Evolutionary conservation across 805 yeast genomes (phyloP).

Genomic region (Lipomyces japonicus): DNA sequence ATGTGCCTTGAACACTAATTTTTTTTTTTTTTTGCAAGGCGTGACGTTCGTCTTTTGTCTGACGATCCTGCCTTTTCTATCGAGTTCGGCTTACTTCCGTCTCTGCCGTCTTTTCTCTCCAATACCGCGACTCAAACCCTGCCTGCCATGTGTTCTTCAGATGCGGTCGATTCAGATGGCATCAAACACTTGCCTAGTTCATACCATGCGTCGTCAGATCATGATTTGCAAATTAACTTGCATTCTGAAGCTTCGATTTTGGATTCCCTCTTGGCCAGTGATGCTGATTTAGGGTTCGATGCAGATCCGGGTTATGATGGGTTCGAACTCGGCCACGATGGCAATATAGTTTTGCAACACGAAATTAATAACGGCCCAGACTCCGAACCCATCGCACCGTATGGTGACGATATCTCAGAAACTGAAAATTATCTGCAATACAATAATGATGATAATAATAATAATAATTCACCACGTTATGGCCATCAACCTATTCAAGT

Average conservation of each 20-base stretch:
- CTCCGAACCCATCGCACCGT: too few species aligned
- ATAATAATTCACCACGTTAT: neutral
- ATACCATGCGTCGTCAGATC: neutral
- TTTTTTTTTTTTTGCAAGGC: neutral
- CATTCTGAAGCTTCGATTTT: neutral
- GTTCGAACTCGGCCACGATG: conserved; percentile 23
- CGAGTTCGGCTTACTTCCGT: conserved; percentile 23
- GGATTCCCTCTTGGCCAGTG: neutral
- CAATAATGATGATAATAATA: neutral
- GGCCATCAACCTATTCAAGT: neutral
- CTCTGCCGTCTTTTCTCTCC: conserved; percentile 1
- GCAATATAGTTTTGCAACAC: conserved; percentile 8
- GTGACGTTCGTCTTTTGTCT: neutral
- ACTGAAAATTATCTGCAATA: neutral
- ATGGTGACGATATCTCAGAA: neutral
- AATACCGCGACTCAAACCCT: neutral
- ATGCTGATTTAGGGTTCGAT: conserved; percentile 3
- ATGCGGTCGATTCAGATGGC: neutral
- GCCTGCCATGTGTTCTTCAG: neutral
- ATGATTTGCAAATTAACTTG: neutral
- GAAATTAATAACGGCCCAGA: neutral
- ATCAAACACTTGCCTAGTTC: neutral
- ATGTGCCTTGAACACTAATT: neutral
- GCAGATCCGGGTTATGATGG: conserved; percentile 24
- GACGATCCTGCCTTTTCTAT: conserved; percentile 27